A percentile compares a stretch with the other conserved stretches of the same genome.
phyloP scores from a whole-genome alignment of 2,329 filamentous ascomycete genomes.

The Hymenoscyphus salicellus region DNA sequence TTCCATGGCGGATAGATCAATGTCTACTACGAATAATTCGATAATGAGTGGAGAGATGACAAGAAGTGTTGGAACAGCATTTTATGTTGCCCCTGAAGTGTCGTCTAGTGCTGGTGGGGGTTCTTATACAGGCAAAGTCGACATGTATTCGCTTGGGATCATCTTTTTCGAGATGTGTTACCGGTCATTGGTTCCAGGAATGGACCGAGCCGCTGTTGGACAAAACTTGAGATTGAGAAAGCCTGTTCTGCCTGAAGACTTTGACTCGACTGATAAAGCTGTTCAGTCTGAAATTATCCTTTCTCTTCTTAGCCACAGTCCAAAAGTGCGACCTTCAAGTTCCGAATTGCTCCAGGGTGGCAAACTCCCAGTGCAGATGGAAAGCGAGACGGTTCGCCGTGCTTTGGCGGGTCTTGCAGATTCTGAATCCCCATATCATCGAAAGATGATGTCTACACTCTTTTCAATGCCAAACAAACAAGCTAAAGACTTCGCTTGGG shows the following conservation, averaged over 20 bases:
- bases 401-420: slow-evolving; percentile 79
- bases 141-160: slow-evolving; percentile 96
- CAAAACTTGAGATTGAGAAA: slow-evolving; percentile 65
- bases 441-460: slow-evolving; percentile 81
- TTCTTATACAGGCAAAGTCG: slow-evolving; percentile 88
- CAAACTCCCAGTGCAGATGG: slow-evolving; percentile 84
- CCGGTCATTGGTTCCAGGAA: slow-evolving; percentile 53
- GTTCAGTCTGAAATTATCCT: slow-evolving; percentile 74
- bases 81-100: slow-evolving; percentile 92
- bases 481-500: slow-evolving; percentile 78
- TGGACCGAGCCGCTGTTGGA: slow-evolving; percentile 63
- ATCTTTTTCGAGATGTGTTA: slow-evolving; percentile 99
- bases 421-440: slow-evolving; percentile 80
- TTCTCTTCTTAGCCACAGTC: slow-evolving; percentile 76
- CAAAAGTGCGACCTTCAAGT: slow-evolving; percentile 78
- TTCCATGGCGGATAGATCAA: slow-evolving; percentile 53
- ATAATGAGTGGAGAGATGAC: slow-evolving; percentile 58
- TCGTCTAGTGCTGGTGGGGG: slow-evolving; percentile 70
- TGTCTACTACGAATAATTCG: slow-evolving; percentile 20
- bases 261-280: slow-evolving; percentile 65
- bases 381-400: slow-evolving; percentile 84
- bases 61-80: slow-evolving; percentile 70
- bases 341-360: slow-evolving; percentile 79
- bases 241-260: slow-evolving; percentile 69
- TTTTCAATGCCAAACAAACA: slow-evolving; percentile 71